A percentile compares a stretch with the other conserved stretches of the same genome.
Conservation (phyloP, 306 rosid species). For the Quercus agrifolia region DNA sequence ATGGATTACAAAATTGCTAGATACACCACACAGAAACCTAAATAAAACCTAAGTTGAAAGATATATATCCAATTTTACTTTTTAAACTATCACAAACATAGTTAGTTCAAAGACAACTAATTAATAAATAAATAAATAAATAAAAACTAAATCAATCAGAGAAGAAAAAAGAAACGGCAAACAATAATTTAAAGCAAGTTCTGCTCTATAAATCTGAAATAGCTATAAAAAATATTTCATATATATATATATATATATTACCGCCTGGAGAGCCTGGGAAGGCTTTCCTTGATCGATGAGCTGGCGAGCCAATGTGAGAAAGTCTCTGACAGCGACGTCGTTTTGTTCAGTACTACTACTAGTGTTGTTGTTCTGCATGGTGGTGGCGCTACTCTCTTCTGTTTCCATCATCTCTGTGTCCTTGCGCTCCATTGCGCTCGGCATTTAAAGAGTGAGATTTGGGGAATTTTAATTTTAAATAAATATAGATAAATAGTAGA, state of each 20-base stretch:
- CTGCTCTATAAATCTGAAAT: not conserved
- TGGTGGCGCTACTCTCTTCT: not conserved
- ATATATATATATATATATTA: not conserved
- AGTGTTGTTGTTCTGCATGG: not conserved
- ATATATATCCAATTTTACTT: too few species aligned
- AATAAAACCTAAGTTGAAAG: too few species aligned
- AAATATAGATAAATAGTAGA: too few species aligned
- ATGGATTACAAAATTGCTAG: too few species aligned
- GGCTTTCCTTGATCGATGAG: constrained; percentile 82
- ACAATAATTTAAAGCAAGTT: not conserved
- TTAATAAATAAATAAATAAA: too few species aligned
- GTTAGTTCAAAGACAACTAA: too few species aligned
- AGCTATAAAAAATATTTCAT: not conserved
- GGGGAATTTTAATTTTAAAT: too few species aligned
- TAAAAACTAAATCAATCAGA: too few species aligned
- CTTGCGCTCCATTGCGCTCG: constrained; percentile 31
- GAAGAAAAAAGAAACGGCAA: too few species aligned
- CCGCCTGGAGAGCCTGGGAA: constrained; percentile 94
- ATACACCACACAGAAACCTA: too few species aligned
- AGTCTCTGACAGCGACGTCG: constrained; percentile 38
- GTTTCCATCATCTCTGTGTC: constrained; percentile 33
- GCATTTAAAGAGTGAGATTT: not conserved
- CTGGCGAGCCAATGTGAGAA: constrained; percentile 81
- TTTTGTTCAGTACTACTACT: constrained; percentile 13
- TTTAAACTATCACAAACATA: too few species aligned